A percentile compares a stretch with the other conserved stretches of the same genome.
phyloP scores from a whole-genome alignment of 345 rosid species.

The Citrus inodora region DNA sequence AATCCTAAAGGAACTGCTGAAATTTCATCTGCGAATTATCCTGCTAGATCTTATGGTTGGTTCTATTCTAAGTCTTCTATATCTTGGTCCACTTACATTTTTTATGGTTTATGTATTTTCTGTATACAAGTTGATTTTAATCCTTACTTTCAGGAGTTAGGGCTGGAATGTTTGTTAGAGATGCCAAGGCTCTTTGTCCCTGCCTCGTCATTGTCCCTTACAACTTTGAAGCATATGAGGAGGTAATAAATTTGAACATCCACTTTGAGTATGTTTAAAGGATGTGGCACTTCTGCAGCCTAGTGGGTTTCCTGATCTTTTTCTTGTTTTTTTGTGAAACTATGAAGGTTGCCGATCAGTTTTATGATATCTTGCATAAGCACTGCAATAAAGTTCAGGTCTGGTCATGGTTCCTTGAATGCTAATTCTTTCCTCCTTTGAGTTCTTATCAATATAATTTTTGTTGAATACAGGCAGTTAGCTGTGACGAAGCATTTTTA shows the following conservation, averaged over 20 bases:
- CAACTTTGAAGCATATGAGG: constrained; percentile 85
- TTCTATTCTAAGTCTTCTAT: constrained; percentile 25
- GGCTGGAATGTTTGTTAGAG: constrained; percentile 95
- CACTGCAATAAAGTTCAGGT: constrained; percentile 87
- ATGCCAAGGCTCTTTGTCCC: constrained; percentile 89
- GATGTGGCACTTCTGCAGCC: neutral
- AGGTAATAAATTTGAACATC: constrained; percentile 40
- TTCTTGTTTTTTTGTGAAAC: neutral
- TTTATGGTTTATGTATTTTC: constrained; percentile 5
- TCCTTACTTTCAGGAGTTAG: constrained; percentile 49
- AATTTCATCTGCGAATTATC: constrained; percentile 95
- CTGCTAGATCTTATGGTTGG: constrained; percentile 87
- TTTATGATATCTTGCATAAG: constrained; percentile 79
- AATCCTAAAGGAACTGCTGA: constrained; percentile 95
- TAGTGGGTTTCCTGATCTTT: constrained; percentile 4
- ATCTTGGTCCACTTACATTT: constrained; percentile 11
- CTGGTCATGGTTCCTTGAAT: constrained; percentile 14
- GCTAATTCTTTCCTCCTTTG: neutral
- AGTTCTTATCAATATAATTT: constrained; percentile 12
- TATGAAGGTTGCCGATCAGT: constrained; percentile 89
- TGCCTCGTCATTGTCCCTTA: constrained; percentile 78
- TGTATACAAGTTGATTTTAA: constrained; percentile 7
- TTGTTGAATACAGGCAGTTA: constrained; percentile 61
- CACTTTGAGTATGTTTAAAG: neutral
- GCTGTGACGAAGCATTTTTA: constrained; percentile 98